phyloP scores from a whole-genome alignment of 306 rosid genomes.

The Cicer cuneatum region DNA sequence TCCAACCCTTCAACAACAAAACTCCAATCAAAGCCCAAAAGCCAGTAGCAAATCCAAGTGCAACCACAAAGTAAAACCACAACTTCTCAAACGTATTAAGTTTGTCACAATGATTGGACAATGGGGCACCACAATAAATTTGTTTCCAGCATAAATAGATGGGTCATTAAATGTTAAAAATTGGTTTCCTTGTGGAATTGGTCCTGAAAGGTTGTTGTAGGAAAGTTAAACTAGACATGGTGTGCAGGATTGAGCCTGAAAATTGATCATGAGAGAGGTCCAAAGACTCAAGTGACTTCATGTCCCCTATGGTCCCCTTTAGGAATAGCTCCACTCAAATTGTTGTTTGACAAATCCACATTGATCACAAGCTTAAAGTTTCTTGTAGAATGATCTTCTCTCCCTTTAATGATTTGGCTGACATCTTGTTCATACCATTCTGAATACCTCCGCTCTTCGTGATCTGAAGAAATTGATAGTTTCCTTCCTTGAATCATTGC shows the following conservation, averaged over 20 bases:
- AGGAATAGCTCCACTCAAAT: conserved; percentile 36
- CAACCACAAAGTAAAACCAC: conserved; percentile 39
- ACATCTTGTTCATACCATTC: conserved; percentile 29
- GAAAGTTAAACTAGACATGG: conserved; percentile 19
- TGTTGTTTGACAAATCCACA: conserved; percentile 40
- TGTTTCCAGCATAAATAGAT: conserved; percentile 34
- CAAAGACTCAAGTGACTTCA: conserved; percentile 35
- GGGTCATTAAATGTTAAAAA: background rate
- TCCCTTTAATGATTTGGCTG: conserved; percentile 14
- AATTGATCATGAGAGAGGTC: conserved; percentile 32
- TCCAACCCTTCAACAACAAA: conserved; percentile 31
- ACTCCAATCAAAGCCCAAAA: conserved; percentile 31
- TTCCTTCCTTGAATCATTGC: conserved; percentile 4
- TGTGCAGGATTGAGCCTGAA: conserved; percentile 31
- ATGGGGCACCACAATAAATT: conserved; percentile 39
- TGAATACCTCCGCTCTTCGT: background rate
- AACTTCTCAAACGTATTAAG: background rate
- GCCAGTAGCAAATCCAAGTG: conserved; percentile 27
- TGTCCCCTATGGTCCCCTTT: background rate
- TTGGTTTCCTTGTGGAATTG: conserved; percentile 22
- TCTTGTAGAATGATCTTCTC: conserved; percentile 9
- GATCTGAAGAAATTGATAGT: background rate
- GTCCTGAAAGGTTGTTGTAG: conserved; percentile 42
- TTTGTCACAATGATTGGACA: conserved; percentile 4
- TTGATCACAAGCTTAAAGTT: background rate